Percentiles rank a stretch among this genome's conserved stretches.
Conservation (phyloP, 2,329 filamentous ascomycete genomes). For the Xylariaceae sp. region DNA sequence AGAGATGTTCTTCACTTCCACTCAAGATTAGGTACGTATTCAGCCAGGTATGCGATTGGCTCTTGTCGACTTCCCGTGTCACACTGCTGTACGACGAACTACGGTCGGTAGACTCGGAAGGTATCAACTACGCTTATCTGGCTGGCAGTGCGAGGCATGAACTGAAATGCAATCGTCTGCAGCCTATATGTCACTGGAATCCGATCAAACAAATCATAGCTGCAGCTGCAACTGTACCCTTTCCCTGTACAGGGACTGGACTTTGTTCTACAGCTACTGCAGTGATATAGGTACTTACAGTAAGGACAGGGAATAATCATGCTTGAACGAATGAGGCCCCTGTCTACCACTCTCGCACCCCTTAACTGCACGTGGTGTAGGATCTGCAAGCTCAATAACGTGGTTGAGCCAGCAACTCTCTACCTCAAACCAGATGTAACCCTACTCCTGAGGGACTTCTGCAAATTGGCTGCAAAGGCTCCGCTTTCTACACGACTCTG, state of each 20-base stretch:
- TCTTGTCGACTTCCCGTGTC: too few species aligned
- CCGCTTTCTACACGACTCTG: conserved; percentile 17
- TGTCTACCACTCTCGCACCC: conserved; percentile 10
- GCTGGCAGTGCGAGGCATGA: background rate
- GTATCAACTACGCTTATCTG: background rate
- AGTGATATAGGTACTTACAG: conserved; percentile 1
- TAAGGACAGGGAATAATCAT: conserved; percentile 2
- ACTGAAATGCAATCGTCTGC: background rate
- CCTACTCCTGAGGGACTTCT: too few species aligned
- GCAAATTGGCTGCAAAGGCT: conserved; percentile 10
- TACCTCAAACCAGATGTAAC: conserved; percentile 20
- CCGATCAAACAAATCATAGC: background rate
- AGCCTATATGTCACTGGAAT: background rate
- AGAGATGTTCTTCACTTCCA: too few species aligned
- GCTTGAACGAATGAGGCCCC: conserved; percentile 5
- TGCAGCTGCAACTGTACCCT: background rate
- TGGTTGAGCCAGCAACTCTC: conserved; percentile 14
- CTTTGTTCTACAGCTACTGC: background rate
- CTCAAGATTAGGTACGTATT: too few species aligned
- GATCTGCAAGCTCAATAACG: conserved; percentile 18
- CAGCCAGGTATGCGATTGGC: too few species aligned
- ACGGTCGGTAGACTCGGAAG: background rate
- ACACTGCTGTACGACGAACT: background rate
- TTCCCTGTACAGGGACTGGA: background rate
- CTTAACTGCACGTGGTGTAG: conserved; percentile 18